Base-by-base conservation (phyloP, 2,329 filamentous ascomycete species). In the Fusarium nygamai region DNA sequence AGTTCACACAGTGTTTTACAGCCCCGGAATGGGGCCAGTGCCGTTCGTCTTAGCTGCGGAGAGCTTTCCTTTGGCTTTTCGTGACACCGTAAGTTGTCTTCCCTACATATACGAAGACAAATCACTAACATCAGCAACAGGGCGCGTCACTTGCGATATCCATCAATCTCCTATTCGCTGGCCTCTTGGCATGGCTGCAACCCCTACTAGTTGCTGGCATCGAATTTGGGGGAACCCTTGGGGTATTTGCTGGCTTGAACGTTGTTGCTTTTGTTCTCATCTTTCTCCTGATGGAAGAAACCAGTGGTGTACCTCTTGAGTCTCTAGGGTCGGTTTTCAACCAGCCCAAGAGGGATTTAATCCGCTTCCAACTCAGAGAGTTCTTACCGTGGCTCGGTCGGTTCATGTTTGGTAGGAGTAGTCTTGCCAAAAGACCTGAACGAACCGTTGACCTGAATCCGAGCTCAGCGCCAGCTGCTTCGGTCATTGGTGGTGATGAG, bases 51-150 rank as follows among this genome's bases (percentile, higher is more conserved):
- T 46, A 6, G 43, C 43, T 13, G 24, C 43, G 1, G 43, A 46
- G 3, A 27, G 43, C 43, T 46, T 46, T 27, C 43, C 43, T 0
- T 20, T 46, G 0, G 43, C 7, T 12, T 46, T 46, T 19, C 43
- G 17, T 46, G 43, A 46, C 24, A 46, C 43, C 5, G 43, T 46
- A 27, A 27, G 43, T 46, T 27, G 24, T 6, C 24, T 6, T 27
- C 13, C 0, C 0, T 11, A 0, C 14, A 4, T 9, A 20, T 9
- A 19, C 5, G 11, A 46, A 46, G 11, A 46, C 3, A 13, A 6
- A 27, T 8, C 0, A 19, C 43, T 8, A 9, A 46, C 8, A 27
- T 14, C 5, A 6, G 8, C 5, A 46, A 20, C 24, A 46, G 43
- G 43, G 43, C 5, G 24, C 24, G 3, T 46, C 43, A 8, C 43